These are phyloP conservation scores for Monilinia polystroma DNA, from an alignment of 2,329 filamentous ascomycete species.

Conservation along the genomic window DNA sequence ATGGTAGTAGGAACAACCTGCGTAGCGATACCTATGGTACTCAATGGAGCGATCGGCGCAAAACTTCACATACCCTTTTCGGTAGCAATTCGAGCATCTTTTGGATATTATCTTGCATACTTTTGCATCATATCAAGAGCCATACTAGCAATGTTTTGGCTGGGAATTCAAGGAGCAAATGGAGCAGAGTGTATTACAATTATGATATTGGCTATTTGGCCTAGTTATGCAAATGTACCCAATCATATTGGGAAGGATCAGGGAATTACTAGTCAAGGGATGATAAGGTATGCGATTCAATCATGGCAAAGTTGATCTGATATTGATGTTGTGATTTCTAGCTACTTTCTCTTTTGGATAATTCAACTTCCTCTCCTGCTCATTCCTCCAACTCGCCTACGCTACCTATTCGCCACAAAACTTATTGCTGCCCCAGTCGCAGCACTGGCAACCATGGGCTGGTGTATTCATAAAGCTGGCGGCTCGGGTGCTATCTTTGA, in stretches of 20 bases:
- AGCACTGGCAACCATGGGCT: constrained; percentile 62
- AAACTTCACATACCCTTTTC: constrained; percentile 51
- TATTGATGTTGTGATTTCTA: neutral
- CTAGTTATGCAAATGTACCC: constrained; percentile 47
- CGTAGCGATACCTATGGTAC: constrained; percentile 53
- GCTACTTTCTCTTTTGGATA: constrained; percentile 51
- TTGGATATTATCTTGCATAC: constrained; percentile 49
- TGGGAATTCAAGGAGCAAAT: constrained; percentile 65
- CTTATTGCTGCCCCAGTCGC: constrained; percentile 54
- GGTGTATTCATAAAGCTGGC: constrained; percentile 58
- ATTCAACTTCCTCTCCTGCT: constrained; percentile 46
- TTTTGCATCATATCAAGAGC: constrained; percentile 45
- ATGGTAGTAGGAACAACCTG: constrained; percentile 62
- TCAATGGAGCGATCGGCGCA: constrained; percentile 49
- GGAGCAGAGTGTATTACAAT: constrained; percentile 52
- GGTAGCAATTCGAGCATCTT: constrained; percentile 47
- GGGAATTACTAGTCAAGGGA: constrained; percentile 56
- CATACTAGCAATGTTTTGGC: constrained; percentile 54
- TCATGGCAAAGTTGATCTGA: neutral
- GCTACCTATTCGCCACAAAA: constrained; percentile 54
- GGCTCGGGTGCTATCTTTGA: constrained; percentile 41
- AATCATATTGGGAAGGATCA: constrained; percentile 45
- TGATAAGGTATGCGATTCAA: constrained; percentile 46
- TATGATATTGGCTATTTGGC: constrained; percentile 52
- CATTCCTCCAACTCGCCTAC: constrained; percentile 50